Percentiles rank a stretch among this genome's conserved stretches.
Conservation (phyloP, 2,329 filamentous ascomycete genomes). For the Elsinoe batatas region DNA sequence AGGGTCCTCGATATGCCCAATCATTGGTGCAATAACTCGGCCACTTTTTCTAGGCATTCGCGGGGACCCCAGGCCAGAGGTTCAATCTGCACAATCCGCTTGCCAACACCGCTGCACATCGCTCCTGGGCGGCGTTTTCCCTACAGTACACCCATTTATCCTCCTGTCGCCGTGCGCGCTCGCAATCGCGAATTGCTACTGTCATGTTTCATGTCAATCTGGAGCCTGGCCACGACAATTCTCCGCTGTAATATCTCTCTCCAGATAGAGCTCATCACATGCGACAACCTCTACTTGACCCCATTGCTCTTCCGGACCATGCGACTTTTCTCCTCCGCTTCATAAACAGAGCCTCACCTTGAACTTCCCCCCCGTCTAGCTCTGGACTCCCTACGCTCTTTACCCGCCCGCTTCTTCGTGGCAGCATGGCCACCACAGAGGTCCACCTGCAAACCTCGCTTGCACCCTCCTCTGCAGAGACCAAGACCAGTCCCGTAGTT, state of each 20-base stretch:
- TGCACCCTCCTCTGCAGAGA: conserved; percentile 11
- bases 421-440: conserved; percentile 15
- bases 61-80: conserved; percentile 1
- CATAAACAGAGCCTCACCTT: neutral
- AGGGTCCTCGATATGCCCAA: neutral
- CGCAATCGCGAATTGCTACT: conserved; percentile 3
- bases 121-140: conserved; percentile 3
- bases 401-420: neutral
- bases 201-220: conserved; percentile 12
- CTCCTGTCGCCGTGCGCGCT: conserved; percentile 10
- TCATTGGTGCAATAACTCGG: conserved; percentile 8
- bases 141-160: conserved; percentile 9
- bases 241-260: neutral
- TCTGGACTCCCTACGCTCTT: neutral
- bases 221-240: conserved; percentile 2
- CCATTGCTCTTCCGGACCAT: neutral
- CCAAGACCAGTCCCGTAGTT: conserved; percentile 14
- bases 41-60: conserved; percentile 6
- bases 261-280: neutral
- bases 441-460: conserved; percentile 14
- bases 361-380: neutral
- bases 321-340: neutral
- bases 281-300: neutral
- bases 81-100: conserved; percentile 3
- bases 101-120: conserved; percentile 7